phyloP scores from a whole-genome alignment of 495 filamentous ascomycete species.

The Neurospora sublineolata region DNA sequence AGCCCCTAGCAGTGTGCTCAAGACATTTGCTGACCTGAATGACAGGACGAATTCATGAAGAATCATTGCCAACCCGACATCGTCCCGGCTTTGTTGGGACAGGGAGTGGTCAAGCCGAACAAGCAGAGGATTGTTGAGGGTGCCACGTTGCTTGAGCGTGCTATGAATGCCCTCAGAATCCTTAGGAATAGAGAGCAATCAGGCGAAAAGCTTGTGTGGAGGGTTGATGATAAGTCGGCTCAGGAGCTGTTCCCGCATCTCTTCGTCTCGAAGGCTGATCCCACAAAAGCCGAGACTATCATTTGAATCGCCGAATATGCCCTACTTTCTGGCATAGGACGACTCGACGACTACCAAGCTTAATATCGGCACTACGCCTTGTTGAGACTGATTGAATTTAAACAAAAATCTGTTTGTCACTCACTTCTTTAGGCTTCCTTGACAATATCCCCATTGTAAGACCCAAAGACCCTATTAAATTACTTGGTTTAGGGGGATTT shows the following conservation, averaged over 20 bases:
- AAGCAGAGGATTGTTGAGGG: slow-evolving; percentile 36
- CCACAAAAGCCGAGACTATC: not conserved
- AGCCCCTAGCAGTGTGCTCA: not conserved
- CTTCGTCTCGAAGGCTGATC: not conserved
- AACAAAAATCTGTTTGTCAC: not conserved
- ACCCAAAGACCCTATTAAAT: not conserved
- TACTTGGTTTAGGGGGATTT: not conserved
- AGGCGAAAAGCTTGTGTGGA: slow-evolving; percentile 42
- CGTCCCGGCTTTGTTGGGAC: slow-evolving; percentile 35
- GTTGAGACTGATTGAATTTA: not conserved
- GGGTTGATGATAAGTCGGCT: slow-evolving; percentile 22
- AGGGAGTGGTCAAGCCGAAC: slow-evolving; percentile 36
- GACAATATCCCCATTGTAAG: not conserved
- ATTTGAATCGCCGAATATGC: not conserved
- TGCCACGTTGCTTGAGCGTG: slow-evolving; percentile 36
- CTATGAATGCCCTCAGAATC: slow-evolving; percentile 30
- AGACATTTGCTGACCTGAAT: not conserved
- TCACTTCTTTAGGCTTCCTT: not conserved
- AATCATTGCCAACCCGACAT: slow-evolving; percentile 37
- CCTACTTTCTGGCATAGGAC: slow-evolving; percentile 1
- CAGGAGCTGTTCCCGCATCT: not conserved
- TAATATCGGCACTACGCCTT: not conserved
- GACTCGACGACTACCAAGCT: not conserved
- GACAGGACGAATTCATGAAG: slow-evolving; percentile 38
- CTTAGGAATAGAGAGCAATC: slow-evolving; percentile 32